Evolutionary conservation across 768 basidiomycete genomes (phyloP).

Genomic region (Leucocoprinus birnbaumii): DNA sequence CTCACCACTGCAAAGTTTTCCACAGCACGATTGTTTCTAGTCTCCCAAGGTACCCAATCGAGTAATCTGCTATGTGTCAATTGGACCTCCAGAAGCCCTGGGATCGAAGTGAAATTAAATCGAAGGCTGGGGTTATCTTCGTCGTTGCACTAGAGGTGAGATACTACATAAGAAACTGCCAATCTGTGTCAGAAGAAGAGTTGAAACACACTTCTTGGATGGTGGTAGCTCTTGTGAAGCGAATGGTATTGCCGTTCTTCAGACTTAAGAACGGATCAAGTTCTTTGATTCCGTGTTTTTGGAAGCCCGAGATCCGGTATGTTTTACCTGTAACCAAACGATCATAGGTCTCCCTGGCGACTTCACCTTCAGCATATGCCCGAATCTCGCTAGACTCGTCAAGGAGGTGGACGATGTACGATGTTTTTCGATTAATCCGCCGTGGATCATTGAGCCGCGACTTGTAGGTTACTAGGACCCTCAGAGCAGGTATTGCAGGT

Average conservation of each 20-base stretch:
- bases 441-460: neutral
- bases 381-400: slow-evolving; percentile 5
- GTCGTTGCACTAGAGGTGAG: no score
- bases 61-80: no score
- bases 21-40: no score
- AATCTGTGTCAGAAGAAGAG: no score
- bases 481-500: neutral
- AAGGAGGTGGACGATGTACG: neutral
- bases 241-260: neutral
- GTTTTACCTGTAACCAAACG: slow-evolving; percentile 1
- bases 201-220: neutral
- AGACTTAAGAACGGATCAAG: neutral
- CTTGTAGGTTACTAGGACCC: slow-evolving; percentile 8
- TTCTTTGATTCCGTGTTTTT: neutral
- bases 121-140: no score
- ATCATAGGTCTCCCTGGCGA: neutral
- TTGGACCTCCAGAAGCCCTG: no score
- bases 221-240: neutral
- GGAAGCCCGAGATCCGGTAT: neutral
- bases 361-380: neutral
- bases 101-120: no score
- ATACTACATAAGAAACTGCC: no score
- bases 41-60: no score
- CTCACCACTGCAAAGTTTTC: no score
- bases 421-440: neutral